Evolutionary conservation across 1,139 yeast genomes (phyloP), one percentile per base, ranked within the genome.

Genomic region (Kodamaea arcana): DNA sequence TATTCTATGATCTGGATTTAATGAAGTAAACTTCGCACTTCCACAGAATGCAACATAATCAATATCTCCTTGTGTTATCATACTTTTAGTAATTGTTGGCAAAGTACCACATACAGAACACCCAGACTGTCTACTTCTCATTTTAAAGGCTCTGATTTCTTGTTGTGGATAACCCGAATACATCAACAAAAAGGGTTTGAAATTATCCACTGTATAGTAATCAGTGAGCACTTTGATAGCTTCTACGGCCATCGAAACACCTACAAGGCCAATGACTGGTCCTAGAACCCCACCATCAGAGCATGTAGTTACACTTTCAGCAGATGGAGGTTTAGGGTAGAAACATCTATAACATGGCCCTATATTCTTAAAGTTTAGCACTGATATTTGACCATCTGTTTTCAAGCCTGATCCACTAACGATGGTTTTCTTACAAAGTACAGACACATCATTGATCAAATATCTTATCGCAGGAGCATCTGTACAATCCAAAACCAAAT

Each of bases 271-370:
- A 32, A 94, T 94, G 5, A 92, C 94, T 0, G 98, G 96, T 0
- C 98, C 98, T 15, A 94, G 59, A 1, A 94, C 95, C 3, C 99
- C 99, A 3, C 95, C 95, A 56, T 88, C 97, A 8, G 87, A 78
- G 51, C 99, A 94, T 0, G 95, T 75, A 0, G 90, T 75, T 0
- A 90, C 88, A 2, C 86, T 70, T 36, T 77, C 80, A 1, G 95
- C 84, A 0, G 94, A 80, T 0, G 99, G 97, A 0, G 98, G 96
- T 10, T 64, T 65, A 0, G 98, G 97, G 48, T 85, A 87, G 56
- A 90, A 79, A 52, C 99, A 94, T 43, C 99, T 67, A 52, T 94
- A 94, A 55, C 99, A 94, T 0, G 98, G 98, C 0, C 97, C 97
- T 3, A 46, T 43, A 24, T 69, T 64, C n/a, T 63, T 53, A 50